Base-by-base conservation (phyloP, 2,329 filamentous ascomycete genomes). In the Monosporascus sp. region DNA sequence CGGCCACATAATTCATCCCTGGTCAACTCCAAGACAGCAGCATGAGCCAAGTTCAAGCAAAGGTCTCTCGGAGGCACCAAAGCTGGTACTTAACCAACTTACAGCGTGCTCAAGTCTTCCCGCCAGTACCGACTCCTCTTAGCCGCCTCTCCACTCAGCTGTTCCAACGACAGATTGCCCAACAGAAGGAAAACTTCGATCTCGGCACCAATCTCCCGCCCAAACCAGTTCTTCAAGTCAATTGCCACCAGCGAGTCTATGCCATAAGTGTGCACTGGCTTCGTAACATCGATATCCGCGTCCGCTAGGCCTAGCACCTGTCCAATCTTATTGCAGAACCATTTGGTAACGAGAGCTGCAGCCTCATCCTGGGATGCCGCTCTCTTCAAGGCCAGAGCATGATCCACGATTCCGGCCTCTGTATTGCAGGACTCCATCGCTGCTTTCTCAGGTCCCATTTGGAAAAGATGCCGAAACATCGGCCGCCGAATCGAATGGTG, bases 341-440 rank as follows among this genome's bases (percentile, higher is more conserved):
- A 42, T 20, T 6, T 20, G 3, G 85, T 83, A 81, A 74, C 75
- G 27, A 82, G 86, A 60, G 74, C 83, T 48, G 77, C 76, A 0
- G 70, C 85, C 1, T 53, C 82, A 22, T 64, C 69, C 2, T 75
- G 75, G 14, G 76, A 77, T 45, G 69, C 74, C 6, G 58, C 69
- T 17, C 62, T 68, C 18, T 48, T 55, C 15, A 49, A 66, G 5
- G 51, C 65, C 20, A 46, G 68, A 22, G 64, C 68, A 6, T 36
- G 58, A 1, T 65, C 65, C 14, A 63, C 59, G 18, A 64, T 64
- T 67, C 82, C 85, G 22, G 4, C 62, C 72, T 77, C 2, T 6
- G 24, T 5, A 25, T 68, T 82, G 17, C 24, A 25, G 3, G 24
- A 25, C 4, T 25, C 24, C 4, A 6, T 5, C 4, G 4, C 5